Evolutionary conservation across 1,139 yeast species (phyloP), one percentile per base, ranked within the genome.

Genomic region (Pichia norvegensis): DNA sequence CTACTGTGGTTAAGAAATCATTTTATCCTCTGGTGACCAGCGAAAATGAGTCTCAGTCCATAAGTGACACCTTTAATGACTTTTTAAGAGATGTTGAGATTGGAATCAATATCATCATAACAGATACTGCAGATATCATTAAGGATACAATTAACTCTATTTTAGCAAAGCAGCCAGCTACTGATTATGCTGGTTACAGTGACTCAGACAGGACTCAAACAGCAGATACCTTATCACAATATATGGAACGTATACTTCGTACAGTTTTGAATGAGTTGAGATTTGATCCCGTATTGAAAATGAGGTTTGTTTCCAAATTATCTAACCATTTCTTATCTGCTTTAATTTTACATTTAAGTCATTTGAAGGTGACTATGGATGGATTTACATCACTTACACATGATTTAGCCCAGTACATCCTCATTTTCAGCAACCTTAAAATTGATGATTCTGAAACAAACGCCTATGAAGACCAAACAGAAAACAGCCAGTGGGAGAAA

Each of bases 381-480:
- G 97, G 97, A 44, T 96, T 95, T 25, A 73, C 83, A 48, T 78
- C 84, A 17, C 74, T 86, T n/a, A 84, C 95, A 1, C 83, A 84
- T 52, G 97, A 90, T 65, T 79, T 85, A 7, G 83, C 85, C 40
- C 76, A 85, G 33, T 87, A 83, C 60, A 94, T 86, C 60, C 74
- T 81, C 17, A 73, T 78, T 0, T 76, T 90, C 44, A 94, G 83
- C 50, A 71, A 68, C 22, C 51, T 54, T 22, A 53, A 95, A 92
- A 21, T 33, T 9, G 31, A 41, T 14, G 38, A 42, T 27, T 23
- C 14, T 40, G 41, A 43, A 19, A n/a, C 23, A 11, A 31, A 13
- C 29, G 29, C 33, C 16, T 19, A 36, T 27, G 16, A 19, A n/a
- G 33, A 35, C 4, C 4, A n/a, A 10, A 1, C 25, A 4, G 36